A percentile compares a stretch with the other conserved stretches of the same genome.
Evolutionary conservation across 352 stramenopile species (phyloP).

Genomic region (Lagenidium giganteum): DNA sequence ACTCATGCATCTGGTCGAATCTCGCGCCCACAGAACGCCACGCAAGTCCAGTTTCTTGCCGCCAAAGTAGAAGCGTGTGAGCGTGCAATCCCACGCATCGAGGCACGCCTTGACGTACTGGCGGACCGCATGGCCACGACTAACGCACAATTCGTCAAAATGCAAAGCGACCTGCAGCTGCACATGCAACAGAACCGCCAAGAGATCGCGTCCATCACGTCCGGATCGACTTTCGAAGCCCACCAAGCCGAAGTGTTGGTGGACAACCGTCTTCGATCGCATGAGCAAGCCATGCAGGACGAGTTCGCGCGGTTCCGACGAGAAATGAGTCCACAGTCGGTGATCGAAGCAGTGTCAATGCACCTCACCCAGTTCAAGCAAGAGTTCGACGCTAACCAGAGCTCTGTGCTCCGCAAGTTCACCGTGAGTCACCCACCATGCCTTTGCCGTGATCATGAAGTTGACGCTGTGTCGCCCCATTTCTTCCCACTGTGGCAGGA

Average conservation of each 20-base stretch:
- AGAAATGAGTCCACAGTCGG: conserved; percentile 23
- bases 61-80: conserved; percentile 60
- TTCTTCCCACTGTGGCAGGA: conserved; percentile 15
- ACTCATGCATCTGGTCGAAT: not conserved
- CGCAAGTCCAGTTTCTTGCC: conserved; percentile 41
- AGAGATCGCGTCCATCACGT: conserved; percentile 11
- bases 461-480: not conserved
- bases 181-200: conserved; percentile 29
- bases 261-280: conserved; percentile 20
- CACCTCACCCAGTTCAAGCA: conserved; percentile 61
- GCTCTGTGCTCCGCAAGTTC: conserved; percentile 33
- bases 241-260: conserved; percentile 46
- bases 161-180: conserved; percentile 30
- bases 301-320: conserved; percentile 30
- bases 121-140: conserved; percentile 42
- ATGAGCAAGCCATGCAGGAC: conserved; percentile 21
- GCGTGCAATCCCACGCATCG: conserved; percentile 48
- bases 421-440: conserved; percentile 7
- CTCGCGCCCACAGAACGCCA: conserved; percentile 24
- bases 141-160: conserved; percentile 31
- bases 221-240: conserved; percentile 2
- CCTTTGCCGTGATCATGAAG: too few species aligned
- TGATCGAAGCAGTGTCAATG: conserved; percentile 50
- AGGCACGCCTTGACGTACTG: conserved; percentile 54
- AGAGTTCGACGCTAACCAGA: conserved; percentile 52